These are phyloP conservation scores for Metarhizium anisopliae DNA, from an alignment of 2,329 filamentous ascomycete genomes.

Conservation along the genomic window DNA sequence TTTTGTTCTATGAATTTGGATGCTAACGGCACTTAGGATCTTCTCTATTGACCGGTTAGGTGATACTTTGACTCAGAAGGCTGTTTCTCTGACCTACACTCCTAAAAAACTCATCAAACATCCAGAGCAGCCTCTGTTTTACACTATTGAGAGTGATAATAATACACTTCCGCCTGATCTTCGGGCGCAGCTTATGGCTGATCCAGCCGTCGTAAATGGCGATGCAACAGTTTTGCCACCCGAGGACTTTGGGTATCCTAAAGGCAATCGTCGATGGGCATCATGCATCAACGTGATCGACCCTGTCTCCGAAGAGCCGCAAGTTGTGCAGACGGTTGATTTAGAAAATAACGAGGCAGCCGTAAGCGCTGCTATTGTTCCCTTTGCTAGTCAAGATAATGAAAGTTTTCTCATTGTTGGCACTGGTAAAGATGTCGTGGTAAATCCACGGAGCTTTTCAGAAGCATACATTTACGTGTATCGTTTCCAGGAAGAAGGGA, in stretches of 20 bases:
- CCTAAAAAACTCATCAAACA: conserved; percentile 82
- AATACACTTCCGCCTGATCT: conserved; percentile 80
- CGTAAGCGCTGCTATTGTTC: conserved; percentile 73
- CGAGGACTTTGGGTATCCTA: conserved; percentile 82
- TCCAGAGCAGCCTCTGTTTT: conserved; percentile 81
- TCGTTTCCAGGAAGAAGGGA: conserved; percentile 78
- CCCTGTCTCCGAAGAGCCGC: conserved; percentile 60
- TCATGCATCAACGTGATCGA: conserved; percentile 93
- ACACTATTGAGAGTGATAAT: conserved; percentile 89
- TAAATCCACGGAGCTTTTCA: conserved; percentile 65
- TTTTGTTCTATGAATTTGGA: background rate
- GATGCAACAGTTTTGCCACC: conserved; percentile 63
- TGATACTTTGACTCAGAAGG: conserved; percentile 78
- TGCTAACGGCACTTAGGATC: conserved; percentile 46
- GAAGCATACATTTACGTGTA: conserved; percentile 90
- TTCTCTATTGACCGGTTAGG: conserved; percentile 84
- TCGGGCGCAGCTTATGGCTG: conserved; percentile 62
- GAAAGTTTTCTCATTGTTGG: conserved; percentile 91
- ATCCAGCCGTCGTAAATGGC: conserved; percentile 62
- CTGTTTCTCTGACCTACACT: conserved; percentile 80
- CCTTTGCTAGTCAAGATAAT: conserved; percentile 81
- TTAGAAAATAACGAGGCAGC: conserved; percentile 86
- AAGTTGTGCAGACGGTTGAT: conserved; percentile 68
- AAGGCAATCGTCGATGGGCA: conserved; percentile 79
- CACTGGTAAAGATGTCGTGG: conserved; percentile 80